A percentile compares a stretch with the other conserved stretches of the same genome.
These are phyloP conservation scores for Reutealis trisperma DNA, from an alignment of 345 rosid genomes.

Conservation along the genomic window DNA sequence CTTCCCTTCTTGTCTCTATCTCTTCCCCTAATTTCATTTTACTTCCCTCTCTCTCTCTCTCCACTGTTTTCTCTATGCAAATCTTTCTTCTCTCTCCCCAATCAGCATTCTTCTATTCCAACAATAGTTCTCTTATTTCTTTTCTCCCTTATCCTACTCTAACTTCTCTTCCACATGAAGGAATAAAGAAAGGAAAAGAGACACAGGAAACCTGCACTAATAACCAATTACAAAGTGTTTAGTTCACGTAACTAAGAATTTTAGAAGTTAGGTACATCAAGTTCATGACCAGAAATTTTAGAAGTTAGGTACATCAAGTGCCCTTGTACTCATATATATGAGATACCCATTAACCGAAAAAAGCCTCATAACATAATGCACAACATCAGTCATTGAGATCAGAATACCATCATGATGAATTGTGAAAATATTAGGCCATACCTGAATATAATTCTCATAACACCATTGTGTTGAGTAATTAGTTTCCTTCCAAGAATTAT, in stretches of 20 bases:
- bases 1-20: too few species aligned
- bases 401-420: slow-evolving; percentile 3
- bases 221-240: too few species aligned
- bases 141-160: neutral
- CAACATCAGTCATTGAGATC: neutral
- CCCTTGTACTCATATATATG: neutral
- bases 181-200: neutral
- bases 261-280: neutral
- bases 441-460: slow-evolving; percentile 98
- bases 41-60: neutral
- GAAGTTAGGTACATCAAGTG: neutral
- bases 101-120: neutral
- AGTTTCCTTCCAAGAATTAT: slow-evolving; percentile 92
- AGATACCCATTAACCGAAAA: neutral
- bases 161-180: neutral
- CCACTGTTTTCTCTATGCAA: neutral
- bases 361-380: neutral
- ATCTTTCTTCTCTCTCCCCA: neutral
- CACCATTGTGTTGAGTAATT: slow-evolving; percentile 98
- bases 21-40: too few species aligned
- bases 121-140: neutral
- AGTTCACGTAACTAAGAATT: neutral
- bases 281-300: neutral
- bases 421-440: slow-evolving; percentile 12
- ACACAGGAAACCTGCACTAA: neutral